These are phyloP conservation scores for Lipomyces sp. DNA, from an alignment of 805 yeast genomes.

Conservation along the genomic window DNA sequence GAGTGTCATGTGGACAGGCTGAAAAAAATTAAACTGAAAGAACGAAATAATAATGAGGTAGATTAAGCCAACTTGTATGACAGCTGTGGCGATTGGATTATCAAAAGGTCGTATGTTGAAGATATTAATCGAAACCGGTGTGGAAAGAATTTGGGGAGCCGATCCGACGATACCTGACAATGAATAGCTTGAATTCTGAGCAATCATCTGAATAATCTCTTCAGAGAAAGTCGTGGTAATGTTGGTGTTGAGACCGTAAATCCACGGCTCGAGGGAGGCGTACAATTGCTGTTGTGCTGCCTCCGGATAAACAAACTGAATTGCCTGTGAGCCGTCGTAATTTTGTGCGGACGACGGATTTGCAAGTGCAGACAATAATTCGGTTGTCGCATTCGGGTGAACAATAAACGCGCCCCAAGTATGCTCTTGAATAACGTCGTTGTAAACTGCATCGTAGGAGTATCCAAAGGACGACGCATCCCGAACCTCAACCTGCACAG, in stretches of 20 bases:
- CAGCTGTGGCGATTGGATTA: conserved; percentile 62
- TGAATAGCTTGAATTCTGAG: conserved; percentile 42
- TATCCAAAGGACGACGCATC: conserved; percentile 46
- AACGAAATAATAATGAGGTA: conserved; percentile 73
- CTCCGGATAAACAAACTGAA: conserved; percentile 59
- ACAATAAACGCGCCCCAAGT: conserved; percentile 70
- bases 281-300: conserved; percentile 65
- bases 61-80: conserved; percentile 75
- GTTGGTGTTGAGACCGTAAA: conserved; percentile 47
- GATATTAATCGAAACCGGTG: conserved; percentile 46
- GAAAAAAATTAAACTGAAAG: conserved; percentile 67
- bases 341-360: conserved; percentile 42
- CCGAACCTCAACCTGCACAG: conserved; percentile 5
- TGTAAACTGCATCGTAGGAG: conserved; percentile 49
- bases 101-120: conserved; percentile 58
- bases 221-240: conserved; percentile 30
- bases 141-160: conserved; percentile 41
- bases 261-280: conserved; percentile 53
- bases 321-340: conserved; percentile 43
- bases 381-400: conserved; percentile 57
- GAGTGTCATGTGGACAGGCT: conserved; percentile 56
- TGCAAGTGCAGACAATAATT: conserved; percentile 50
- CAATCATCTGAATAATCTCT: conserved; percentile 41
- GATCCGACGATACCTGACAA: conserved; percentile 38
- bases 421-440: conserved; percentile 58